Evolutionary conservation across 208 protist genomes (phyloP).

Genomic region (Crithidia sp.): DNA sequence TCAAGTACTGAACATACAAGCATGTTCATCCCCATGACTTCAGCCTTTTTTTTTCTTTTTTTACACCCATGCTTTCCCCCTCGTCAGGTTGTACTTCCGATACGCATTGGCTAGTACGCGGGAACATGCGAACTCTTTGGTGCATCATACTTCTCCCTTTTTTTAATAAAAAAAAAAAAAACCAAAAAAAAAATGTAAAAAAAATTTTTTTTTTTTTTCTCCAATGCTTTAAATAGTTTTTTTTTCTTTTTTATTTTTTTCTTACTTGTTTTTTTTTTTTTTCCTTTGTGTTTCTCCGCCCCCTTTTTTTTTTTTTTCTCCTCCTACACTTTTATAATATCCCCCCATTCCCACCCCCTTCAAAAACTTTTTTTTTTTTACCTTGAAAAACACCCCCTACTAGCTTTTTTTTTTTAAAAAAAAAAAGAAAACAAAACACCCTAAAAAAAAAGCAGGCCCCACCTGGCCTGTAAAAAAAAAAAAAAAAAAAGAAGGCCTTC

Average conservation of each 20-base stretch:
- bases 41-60: background rate
- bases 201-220: background rate
- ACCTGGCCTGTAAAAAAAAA: background rate
- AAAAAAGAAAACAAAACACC: background rate
- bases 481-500: background rate
- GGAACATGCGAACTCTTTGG: too few species aligned
- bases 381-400: too few species aligned
- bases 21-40: background rate
- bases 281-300: background rate
- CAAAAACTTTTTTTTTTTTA: constrained; percentile 11
- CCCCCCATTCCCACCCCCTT: background rate
- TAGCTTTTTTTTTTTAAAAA: constrained; percentile 3
- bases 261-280: background rate
- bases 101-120: too few species aligned
- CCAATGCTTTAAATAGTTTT: background rate
- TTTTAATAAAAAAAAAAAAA: background rate
- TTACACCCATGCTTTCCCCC: too few species aligned
- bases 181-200: background rate
- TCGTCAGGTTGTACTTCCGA: too few species aligned
- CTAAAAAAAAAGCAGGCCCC: background rate
- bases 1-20: background rate
- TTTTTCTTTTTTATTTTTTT: background rate
- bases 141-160: too few species aligned
- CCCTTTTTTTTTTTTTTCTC: background rate
- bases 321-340: too few species aligned